Base-by-base conservation (phyloP, 768 basidiomycete genomes). In the Ephemerocybe angulata region DNA sequence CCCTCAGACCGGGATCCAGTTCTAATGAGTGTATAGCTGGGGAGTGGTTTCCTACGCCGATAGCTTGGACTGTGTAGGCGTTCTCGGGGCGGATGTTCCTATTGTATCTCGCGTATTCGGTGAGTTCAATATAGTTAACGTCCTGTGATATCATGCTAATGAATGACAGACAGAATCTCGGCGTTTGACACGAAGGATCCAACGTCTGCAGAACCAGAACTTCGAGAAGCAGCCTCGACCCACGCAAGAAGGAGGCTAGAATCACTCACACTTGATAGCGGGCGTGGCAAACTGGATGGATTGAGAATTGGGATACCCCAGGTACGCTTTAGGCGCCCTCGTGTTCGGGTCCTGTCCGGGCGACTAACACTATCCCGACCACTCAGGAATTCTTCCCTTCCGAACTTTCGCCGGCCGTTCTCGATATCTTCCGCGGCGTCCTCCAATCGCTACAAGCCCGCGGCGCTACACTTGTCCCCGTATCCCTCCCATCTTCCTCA, bases 11-110 rank as follows among this genome's bases (percentile, higher is more conserved):
- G 24, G 50, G n/a, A 27, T 24, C 38, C 30, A 30, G 49, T 50
- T 50, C 25, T 42, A 38, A 22, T 24, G n/a, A n/a, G 27, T 47
- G 24, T 25, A 1, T 40, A 93, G 95, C 64, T 88, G 87, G 83
- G 97, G 97, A 5, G 83, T 98, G 0, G 82, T 99, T 3, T 86
- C 93, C 0, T 99, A 91, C 61, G 96, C 96, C 1, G 94, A 97
- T 63, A 95, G 93, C 58, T 72, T 99, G 12, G 97, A 99, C 63
- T 95, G 92, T 60, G 93, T 99, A 0, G 96, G 96, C 0, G 72
- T 98, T 4, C 68, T 99, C 44, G 86, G 83, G 0, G 72, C 68
- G 40, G 74, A 79, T 17, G 78, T 89, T 0, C 63, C 69, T 13
- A 71, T 70, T 0, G 77, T 85, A 1, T 61, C 76, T 31, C 62